Base-by-base conservation (phyloP, 352 stramenopile species). In the Pythium utonaiense region DNA sequence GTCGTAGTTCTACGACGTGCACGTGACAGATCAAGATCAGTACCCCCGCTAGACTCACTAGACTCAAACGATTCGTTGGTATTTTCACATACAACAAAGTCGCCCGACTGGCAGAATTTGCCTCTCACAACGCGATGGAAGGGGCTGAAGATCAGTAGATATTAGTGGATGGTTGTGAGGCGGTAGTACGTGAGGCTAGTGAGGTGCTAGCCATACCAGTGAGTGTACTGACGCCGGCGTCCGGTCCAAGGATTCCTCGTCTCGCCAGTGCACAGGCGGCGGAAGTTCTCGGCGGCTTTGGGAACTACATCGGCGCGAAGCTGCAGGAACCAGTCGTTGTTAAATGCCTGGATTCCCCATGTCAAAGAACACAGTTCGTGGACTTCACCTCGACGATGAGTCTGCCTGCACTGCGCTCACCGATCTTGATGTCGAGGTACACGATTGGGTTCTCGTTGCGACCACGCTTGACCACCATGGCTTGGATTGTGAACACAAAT, bases 241-340 rank as follows among this genome's bases (percentile, higher is more conserved):
- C 62, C 83, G 34, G 74, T 90, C 67, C 28, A 78, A 19, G 58
- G 8, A n/a, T 74, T 67, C 25, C 52, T 69, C 13, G 67, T 85
- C 76, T 98, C 95, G 60, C 96, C 96, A 1, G 96, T 99, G 71
- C 96, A 99, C 5, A 99, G 73, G 40, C 80, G 86, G 42, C 96
- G 79, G 72, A 99, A 99, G 75, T 99, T 98, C 74, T 99, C 96
- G 13, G 90, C 96, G 0, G 96, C 98, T 38, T 82, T 80, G 1
- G 96, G 96, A 30, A 97, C 94, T 7, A 98, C 77, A 76, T 99
- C 96, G n/a, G 91, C 89, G 42, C 90, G 83, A 6, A 99, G 78
- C 79, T 89, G 58, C 5, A n/a, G 21, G 16, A 53, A 22, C n/a
- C 19, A 50, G 6, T 51, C 27, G 13, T 51, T 19, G n/a, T n/a